Percentiles rank a stretch among this genome's conserved stretches.
These are phyloP conservation scores for Hibiscus tridactylites DNA, from an alignment of 345 rosid species.

Conservation along the genomic window DNA sequence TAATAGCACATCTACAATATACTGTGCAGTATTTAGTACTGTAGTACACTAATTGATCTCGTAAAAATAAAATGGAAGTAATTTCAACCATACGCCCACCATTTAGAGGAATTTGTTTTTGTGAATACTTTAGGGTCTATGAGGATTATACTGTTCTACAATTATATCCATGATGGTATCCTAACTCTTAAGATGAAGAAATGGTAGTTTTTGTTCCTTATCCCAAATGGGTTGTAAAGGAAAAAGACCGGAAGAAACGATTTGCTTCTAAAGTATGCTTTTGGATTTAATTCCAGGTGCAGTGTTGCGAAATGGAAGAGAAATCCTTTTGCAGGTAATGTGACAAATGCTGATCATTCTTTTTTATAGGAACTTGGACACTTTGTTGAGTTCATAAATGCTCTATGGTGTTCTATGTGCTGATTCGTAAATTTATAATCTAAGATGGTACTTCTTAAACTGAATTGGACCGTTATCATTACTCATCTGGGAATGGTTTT, in stretches of 20 bases:
- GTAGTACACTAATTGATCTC: neutral
- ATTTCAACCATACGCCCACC: neutral
- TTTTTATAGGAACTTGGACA: neutral
- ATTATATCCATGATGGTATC: neutral
- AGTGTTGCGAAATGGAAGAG: slow-evolving; percentile 54
- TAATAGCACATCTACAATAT: neutral
- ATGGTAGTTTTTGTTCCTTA: neutral
- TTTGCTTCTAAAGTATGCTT: neutral
- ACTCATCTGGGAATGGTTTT: neutral
- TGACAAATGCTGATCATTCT: neutral
- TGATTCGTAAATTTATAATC: neutral
- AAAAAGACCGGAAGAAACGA: neutral
- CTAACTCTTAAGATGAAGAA: neutral
- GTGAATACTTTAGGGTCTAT: neutral
- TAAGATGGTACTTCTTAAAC: too few species aligned
- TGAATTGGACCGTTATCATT: slow-evolving; percentile 1
- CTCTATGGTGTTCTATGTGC: neutral
- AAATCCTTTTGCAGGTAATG: slow-evolving; percentile 70
- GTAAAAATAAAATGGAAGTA: neutral
- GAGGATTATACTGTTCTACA: neutral
- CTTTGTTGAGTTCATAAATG: neutral
- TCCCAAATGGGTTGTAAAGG: neutral
- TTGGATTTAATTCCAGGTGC: slow-evolving; percentile 38
- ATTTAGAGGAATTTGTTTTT: neutral
- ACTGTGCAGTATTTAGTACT: neutral